A percentile compares a stretch with the other conserved stretches of the same genome.
These are phyloP conservation scores for Hibiscus syriacus DNA, from an alignment of 345 rosid species.

Conservation along the genomic window DNA sequence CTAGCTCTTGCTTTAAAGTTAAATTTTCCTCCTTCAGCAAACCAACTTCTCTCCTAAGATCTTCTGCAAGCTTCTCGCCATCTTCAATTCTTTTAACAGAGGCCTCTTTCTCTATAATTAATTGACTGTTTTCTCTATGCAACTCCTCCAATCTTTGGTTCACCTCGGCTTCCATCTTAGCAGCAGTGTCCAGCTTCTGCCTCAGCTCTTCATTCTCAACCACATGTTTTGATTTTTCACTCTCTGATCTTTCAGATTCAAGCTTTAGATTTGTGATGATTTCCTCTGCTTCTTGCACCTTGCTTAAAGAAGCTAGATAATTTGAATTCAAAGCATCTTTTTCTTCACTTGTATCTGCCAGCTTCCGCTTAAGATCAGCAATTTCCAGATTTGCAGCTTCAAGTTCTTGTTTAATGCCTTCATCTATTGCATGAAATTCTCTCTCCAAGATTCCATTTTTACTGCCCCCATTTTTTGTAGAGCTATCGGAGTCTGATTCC, in stretches of 20 bases:
- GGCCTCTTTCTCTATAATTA: conserved; percentile 37
- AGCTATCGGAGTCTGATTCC: conserved; percentile 57
- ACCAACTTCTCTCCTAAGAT: conserved; percentile 28
- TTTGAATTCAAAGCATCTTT: conserved; percentile 46
- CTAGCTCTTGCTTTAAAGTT: conserved; percentile 39
- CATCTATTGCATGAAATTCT: conserved; percentile 36
- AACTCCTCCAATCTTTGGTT: conserved; percentile 37
- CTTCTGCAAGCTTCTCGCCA: conserved; percentile 36
- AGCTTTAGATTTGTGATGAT: conserved; percentile 40
- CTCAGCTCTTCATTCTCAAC: conserved; percentile 42
- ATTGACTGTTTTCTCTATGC: conserved; percentile 27
- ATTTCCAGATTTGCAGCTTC: conserved; percentile 48
- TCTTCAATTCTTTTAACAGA: conserved; percentile 36
- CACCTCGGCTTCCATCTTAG: conserved; percentile 36
- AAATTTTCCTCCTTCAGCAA: too few relatives aligned
- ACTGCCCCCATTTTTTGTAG: conserved; percentile 37
- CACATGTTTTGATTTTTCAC: conserved; percentile 32
- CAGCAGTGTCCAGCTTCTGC: conserved; percentile 37
- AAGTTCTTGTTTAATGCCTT: conserved; percentile 52
- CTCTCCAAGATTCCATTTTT: conserved; percentile 54
- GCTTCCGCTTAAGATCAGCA: conserved; percentile 43
- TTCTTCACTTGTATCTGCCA: conserved; percentile 31
- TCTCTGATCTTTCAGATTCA: conserved; percentile 39
- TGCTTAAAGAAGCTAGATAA: conserved; percentile 40
- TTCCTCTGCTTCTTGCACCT: conserved; percentile 49